Evolutionary conservation across 345 rosid species (phyloP).

Genomic region (Sisymbrium irio): DNA sequence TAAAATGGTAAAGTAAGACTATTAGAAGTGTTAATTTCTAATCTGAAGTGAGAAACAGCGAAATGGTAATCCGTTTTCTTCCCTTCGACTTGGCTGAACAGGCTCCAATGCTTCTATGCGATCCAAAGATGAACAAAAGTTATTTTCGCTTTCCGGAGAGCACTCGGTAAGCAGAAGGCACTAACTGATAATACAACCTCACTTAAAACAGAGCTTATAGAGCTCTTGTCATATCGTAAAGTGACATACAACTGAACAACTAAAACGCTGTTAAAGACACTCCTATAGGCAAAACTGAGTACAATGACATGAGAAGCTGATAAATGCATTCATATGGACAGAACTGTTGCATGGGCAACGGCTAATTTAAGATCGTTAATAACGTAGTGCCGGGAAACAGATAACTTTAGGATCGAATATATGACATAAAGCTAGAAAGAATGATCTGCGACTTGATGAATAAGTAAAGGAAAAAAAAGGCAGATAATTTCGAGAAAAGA

Average conservation of each 20-base stretch:
- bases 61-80: conserved; percentile 1
- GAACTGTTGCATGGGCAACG: conserved; percentile 17
- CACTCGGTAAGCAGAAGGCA: conserved; percentile 4
- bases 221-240: conserved; percentile 1
- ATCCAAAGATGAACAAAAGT: conserved; percentile 5
- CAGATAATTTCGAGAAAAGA: not conserved
- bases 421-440: conserved; percentile 7
- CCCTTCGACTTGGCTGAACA: not conserved
- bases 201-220: conserved; percentile 2
- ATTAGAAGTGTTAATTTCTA: not conserved
- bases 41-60: conserved; percentile 1
- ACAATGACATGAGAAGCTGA: conserved; percentile 22
- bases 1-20: not conserved
- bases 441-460: conserved; percentile 6
- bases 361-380: not conserved
- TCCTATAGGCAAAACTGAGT: conserved; percentile 12
- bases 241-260: conserved; percentile 17
- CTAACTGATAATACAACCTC: not conserved
- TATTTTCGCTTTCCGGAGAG: conserved; percentile 5
- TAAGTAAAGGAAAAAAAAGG: not conserved
- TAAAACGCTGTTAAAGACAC: not conserved
- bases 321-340: not conserved
- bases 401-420: not conserved
- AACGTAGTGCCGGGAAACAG: not conserved
- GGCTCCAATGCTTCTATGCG: conserved; percentile 2